Evolutionary conservation across 2,329 filamentous ascomycete species (phyloP), one percentile per base, ranked within the genome.

Genomic region (Tolypocladium inflatum): DNA sequence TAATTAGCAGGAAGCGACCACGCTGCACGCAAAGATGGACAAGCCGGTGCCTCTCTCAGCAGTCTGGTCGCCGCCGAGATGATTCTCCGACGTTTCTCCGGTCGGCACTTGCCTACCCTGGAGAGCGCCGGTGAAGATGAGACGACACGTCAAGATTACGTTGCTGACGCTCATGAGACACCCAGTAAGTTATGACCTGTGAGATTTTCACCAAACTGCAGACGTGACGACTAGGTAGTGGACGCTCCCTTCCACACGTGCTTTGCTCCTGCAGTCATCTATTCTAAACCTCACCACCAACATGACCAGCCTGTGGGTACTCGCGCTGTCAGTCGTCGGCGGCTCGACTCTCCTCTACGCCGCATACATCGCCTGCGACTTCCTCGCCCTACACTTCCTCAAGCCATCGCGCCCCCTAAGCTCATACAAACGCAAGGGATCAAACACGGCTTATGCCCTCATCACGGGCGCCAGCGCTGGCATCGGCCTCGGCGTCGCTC

Each of bases 391-490:
- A 23, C 63, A 68, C 58, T 58, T 69, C 56, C 41, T 63, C 54
- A 60, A 41, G 7, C 62, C 67, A n/a, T 59, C 63, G 9, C 56
- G 55, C 1, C 59, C 65, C 1, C 55, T 70, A 30, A 58, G 42
- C 9, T 39, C 55, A 19, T 69, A 70, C 52, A 63, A 64, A 38
- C 65, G 65, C n/a, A 53, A 54, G 37, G 60, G 60, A n/a, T 53
- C 62, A 10, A 42, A 51, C 15, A 62, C 62, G 3, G 57, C 66
- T 2, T 70, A 66, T 48, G 70, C 67, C 54, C 66, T 73, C 59
- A 62, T 74, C 61, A 71, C 71, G 50, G 72, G 70, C 35, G 65
- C 64, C 56, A 70, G 68, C 61, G 70, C 69, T 35, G 71, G 69
- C 42, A 70, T 74, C 59, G 70, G 68, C 37, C 59, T 71, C 62